Base-by-base conservation (phyloP, 345 rosid species). In the Gossypioides kirkii region DNA sequence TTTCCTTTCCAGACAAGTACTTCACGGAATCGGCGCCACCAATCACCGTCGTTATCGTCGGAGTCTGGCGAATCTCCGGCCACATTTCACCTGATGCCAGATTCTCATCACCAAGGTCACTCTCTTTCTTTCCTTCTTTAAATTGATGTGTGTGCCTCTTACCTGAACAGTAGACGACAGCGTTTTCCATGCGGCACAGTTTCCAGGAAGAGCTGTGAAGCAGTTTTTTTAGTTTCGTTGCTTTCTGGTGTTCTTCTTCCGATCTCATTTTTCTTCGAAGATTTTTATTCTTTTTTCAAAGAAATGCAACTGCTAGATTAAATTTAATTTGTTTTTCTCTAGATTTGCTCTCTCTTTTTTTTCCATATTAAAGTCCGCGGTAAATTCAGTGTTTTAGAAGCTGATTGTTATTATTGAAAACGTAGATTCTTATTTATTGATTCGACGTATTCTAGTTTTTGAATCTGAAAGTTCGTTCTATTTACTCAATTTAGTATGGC, bases 221-320 rank as follows among this genome's bases (percentile, higher is more conserved):
- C 69, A 20, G 38, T 64, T 62, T 42, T 64, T 28, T 64, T 28
- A 11, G 66, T 69, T 64, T 52, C 50, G 20, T 67, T 50, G n/a
- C 72, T 74, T 74, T 74, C 69, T 59, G 12, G 61, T 14, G 38
- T 53, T 71, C 73, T 58, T 58, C 68, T 11, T 76, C 79, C 77
- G 80, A 77, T 80, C 83, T 70, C 66, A 32, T 61, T 41, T 70
- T 70, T 80, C 61, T 69, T 54, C 42, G 18, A 56, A 41, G 69
- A 53, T 68, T 22, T 58, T 71, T 42, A 13, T 56, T 46, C 17
- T 16, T 71, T 5, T 71, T 62, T 73, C 25, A 38, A 54, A 3
- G 56, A 26, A 23, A 23, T 47, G 56, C 47, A 59, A 45, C 74
- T 79, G 13, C 50, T 18, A 61, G 42, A 64, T 77, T 68, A 80